Conservation (phyloP, 2,329 filamentous ascomycete genomes). For the Monascus ruber region DNA sequence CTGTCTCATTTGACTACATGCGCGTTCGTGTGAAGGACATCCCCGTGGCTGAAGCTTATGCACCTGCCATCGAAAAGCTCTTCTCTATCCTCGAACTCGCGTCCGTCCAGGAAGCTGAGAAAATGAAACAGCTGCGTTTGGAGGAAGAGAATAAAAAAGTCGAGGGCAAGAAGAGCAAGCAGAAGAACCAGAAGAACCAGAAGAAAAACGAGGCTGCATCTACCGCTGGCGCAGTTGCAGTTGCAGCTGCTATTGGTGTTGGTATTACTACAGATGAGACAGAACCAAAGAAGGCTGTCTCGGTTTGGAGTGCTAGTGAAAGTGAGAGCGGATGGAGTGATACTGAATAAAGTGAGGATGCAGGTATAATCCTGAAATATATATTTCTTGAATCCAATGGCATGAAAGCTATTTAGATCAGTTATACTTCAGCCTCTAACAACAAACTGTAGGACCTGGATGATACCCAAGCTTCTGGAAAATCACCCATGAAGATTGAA, state of each 20-base stretch:
- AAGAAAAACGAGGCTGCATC: slow-evolving; percentile 9
- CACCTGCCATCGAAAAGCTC: slow-evolving; percentile 44
- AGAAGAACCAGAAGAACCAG: slow-evolving; percentile 10
- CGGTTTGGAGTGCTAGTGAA: slow-evolving; percentile 25
- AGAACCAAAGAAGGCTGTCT: slow-evolving; percentile 4
- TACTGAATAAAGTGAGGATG: not conserved
- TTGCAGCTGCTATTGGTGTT: not conserved
- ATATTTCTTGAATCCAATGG: slow-evolving; percentile 3
- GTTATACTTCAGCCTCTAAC: no score
- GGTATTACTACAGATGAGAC: slow-evolving; percentile 1
- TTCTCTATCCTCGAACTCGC: slow-evolving; percentile 32
- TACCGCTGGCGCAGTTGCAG: not conserved
- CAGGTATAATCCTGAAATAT: not conserved
- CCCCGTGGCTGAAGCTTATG: slow-evolving; percentile 44
- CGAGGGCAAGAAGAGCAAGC: slow-evolving; percentile 10
- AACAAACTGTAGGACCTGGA: no score
- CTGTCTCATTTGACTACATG: slow-evolving; percentile 55
- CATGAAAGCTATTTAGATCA: no score
- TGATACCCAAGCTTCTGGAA: no score
- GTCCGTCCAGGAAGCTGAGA: slow-evolving; percentile 15
- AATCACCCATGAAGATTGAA: no score
- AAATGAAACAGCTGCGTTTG: slow-evolving; percentile 8
- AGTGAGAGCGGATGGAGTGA: slow-evolving; percentile 24
- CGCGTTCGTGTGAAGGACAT: slow-evolving; percentile 49
- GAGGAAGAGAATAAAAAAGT: slow-evolving; percentile 11